Conservation (phyloP, 148 eudicot genomes). For the Rhododendron vialii region DNA sequence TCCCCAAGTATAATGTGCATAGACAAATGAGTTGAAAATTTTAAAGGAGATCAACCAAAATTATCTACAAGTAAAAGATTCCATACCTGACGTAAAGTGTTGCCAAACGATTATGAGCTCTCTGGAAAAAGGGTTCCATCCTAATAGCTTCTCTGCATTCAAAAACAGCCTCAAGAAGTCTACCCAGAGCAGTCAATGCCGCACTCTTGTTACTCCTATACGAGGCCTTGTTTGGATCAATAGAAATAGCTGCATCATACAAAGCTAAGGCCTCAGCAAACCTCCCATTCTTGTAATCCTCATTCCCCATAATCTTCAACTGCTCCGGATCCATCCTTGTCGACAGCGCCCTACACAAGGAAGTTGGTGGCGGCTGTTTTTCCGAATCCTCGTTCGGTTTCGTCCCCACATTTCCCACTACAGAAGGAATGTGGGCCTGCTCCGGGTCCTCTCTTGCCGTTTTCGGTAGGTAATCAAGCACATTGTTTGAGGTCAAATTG, state of each 20-base stretch:
- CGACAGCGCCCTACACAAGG: slow-evolving; percentile 79
- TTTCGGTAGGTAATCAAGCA: slow-evolving; percentile 12
- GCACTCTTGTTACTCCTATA: slow-evolving; percentile 91
- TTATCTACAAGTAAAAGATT: not conserved
- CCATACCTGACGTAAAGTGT: slow-evolving; percentile 65
- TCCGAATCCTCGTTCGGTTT: slow-evolving; percentile 28
- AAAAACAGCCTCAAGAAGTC: slow-evolving; percentile 88
- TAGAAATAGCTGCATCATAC: slow-evolving; percentile 86
- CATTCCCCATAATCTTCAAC: slow-evolving; percentile 85
- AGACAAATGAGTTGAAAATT: not conserved
- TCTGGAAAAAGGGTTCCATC: slow-evolving; percentile 73
- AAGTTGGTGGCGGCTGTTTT: slow-evolving; percentile 19
- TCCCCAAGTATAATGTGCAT: not conserved
- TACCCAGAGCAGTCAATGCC: slow-evolving; percentile 80
- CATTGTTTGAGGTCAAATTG: slow-evolving; percentile 14
- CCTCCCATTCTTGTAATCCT: slow-evolving; percentile 86
- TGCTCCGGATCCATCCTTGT: slow-evolving; percentile 97
- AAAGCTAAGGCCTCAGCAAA: slow-evolving; percentile 86
- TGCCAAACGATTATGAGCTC: slow-evolving; percentile 93
- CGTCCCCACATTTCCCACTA: slow-evolving; percentile 53
- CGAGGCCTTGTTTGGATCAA: slow-evolving; percentile 83
- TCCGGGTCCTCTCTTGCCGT: slow-evolving; percentile 17
- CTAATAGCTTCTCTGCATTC: slow-evolving; percentile 88
- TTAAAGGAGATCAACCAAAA: not conserved
- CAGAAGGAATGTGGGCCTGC: slow-evolving; percentile 29